These are phyloP conservation scores for Lepidium didymum DNA, from an alignment of 345 rosid species.

Conservation along the genomic window DNA sequence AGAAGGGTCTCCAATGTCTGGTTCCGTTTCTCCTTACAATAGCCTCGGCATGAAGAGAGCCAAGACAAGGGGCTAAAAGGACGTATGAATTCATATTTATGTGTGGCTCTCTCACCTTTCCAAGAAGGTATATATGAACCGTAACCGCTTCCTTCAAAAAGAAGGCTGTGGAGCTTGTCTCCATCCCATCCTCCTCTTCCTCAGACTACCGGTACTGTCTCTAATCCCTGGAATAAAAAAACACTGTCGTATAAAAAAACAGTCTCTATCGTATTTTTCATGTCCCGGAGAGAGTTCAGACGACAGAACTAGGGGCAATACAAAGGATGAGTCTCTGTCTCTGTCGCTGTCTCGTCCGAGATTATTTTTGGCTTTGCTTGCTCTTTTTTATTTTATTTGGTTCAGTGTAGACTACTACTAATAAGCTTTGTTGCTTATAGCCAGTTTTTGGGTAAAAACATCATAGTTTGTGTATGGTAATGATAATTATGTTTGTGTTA, in stretches of 20 bases:
- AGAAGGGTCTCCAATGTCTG: constrained; percentile 97
- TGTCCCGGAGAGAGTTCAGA: constrained; percentile 19
- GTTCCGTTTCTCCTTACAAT: constrained; percentile 87
- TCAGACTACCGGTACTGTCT: constrained; percentile 22
- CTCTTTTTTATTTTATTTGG: constrained; percentile 1
- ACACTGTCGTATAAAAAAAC: constrained; percentile 12
- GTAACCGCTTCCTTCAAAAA: constrained; percentile 23
- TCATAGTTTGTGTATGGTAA: constrained; percentile 19
- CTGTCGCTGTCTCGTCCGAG: constrained; percentile 15
- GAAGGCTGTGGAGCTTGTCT: constrained; percentile 26
- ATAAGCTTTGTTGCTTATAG: constrained; percentile 20
- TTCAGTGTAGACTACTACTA: constrained; percentile 10
- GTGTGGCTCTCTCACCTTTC: constrained; percentile 21
- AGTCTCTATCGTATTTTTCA: constrained; percentile 19
- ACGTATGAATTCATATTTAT: neutral
- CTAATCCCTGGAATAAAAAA: constrained; percentile 28
- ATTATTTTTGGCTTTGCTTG: constrained; percentile 19
- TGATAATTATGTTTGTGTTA: constrained; percentile 23
- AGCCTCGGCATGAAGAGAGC: constrained; percentile 99
- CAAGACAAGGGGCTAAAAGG: constrained; percentile 76
- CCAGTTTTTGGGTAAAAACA: constrained; percentile 12
- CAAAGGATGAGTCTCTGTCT: constrained; percentile 12
- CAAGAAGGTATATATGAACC: constrained; percentile 27
- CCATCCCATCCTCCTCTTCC: constrained; percentile 15
- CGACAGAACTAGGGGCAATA: neutral